These are phyloP conservation scores for Acarospora socialis DNA, from an alignment of 2,329 filamentous ascomycete genomes.

Conservation along the genomic window DNA sequence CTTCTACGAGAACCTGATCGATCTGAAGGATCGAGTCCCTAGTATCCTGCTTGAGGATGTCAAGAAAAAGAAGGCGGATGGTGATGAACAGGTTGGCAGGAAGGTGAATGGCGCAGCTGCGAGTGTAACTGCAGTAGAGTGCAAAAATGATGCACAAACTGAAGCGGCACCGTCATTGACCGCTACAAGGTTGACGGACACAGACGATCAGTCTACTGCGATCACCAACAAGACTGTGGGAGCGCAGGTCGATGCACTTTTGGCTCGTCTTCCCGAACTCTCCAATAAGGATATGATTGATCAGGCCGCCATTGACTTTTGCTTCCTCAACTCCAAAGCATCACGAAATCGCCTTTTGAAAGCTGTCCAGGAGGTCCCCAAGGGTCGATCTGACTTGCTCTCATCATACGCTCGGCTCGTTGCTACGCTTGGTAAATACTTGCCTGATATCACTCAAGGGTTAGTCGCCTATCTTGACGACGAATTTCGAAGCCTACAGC, in stretches of 20 bases:
- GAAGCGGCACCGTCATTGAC: slow-evolving; percentile 28
- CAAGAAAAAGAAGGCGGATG: slow-evolving; percentile 82
- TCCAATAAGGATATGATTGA: slow-evolving; percentile 86
- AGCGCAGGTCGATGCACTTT: slow-evolving; percentile 82
- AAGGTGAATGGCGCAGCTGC: slow-evolving; percentile 41
- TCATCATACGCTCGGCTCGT: slow-evolving; percentile 86
- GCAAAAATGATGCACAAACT: slow-evolving; percentile 23
- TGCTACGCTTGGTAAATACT: slow-evolving; percentile 82
- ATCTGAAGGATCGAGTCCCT: slow-evolving; percentile 90
- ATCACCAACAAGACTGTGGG: slow-evolving; percentile 97
- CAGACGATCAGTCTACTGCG: slow-evolving; percentile 76
- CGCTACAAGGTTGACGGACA: slow-evolving; percentile 36
- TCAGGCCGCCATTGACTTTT: slow-evolving; percentile 88
- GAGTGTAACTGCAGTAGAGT: slow-evolving; percentile 30
- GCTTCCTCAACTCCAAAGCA: slow-evolving; percentile 95
- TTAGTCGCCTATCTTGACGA: slow-evolving; percentile 86
- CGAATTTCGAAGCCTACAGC: slow-evolving; percentile 90
- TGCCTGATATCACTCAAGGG: slow-evolving; percentile 86
- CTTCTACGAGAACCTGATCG: slow-evolving; percentile 94
- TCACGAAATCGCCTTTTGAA: slow-evolving; percentile 90
- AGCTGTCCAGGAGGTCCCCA: slow-evolving; percentile 84
- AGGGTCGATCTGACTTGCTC: slow-evolving; percentile 79
- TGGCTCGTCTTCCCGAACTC: slow-evolving; percentile 78
- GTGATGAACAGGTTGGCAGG: slow-evolving; percentile 70
- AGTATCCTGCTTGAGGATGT: slow-evolving; percentile 83